Evolutionary conservation across 2,329 filamentous ascomycete species (phyloP).

Genomic region (Monascus ruber): DNA sequence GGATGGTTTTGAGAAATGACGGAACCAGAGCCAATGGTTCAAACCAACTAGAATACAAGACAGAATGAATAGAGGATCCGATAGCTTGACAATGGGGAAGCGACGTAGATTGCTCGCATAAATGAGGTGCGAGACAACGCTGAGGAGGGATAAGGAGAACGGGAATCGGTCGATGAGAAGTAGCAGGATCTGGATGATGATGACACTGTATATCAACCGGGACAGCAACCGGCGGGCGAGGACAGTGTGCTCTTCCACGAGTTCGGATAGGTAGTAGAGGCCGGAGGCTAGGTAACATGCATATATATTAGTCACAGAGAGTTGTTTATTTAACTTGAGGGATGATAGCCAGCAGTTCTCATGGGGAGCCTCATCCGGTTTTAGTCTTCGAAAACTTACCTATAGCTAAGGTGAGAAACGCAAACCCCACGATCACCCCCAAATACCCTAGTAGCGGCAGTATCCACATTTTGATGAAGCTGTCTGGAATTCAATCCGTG

Average conservation of each 20-base stretch:
- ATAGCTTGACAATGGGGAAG: slow-evolving; percentile 69
- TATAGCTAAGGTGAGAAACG: slow-evolving; percentile 88
- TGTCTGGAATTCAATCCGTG: neutral
- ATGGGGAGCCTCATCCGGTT: neutral
- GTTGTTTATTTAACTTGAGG: neutral
- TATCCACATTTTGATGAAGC: slow-evolving; percentile 69
- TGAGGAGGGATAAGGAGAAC: slow-evolving; percentile 58
- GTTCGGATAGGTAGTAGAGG: slow-evolving; percentile 93
- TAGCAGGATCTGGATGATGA: slow-evolving; percentile 62
- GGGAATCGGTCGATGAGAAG: slow-evolving; percentile 80
- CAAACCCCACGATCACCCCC: slow-evolving; percentile 78
- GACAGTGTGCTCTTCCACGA: slow-evolving; percentile 96
- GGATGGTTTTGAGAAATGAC: slow-evolving; percentile 65
- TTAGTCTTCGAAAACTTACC: slow-evolving; percentile 41
- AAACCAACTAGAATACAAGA: slow-evolving; percentile 76
- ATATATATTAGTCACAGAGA: slow-evolving; percentile 7
- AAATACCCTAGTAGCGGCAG: slow-evolving; percentile 82
- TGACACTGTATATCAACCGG: slow-evolving; percentile 72
- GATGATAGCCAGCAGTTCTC: neutral
- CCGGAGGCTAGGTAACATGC: slow-evolving; percentile 58
- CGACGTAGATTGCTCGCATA: slow-evolving; percentile 78
- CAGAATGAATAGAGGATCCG: slow-evolving; percentile 72
- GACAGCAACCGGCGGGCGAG: slow-evolving; percentile 77
- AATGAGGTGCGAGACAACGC: slow-evolving; percentile 67
- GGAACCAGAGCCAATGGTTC: slow-evolving; percentile 96